phyloP scores from a whole-genome alignment of 2,329 filamentous ascomycete species.

The Nemania abortiva region DNA sequence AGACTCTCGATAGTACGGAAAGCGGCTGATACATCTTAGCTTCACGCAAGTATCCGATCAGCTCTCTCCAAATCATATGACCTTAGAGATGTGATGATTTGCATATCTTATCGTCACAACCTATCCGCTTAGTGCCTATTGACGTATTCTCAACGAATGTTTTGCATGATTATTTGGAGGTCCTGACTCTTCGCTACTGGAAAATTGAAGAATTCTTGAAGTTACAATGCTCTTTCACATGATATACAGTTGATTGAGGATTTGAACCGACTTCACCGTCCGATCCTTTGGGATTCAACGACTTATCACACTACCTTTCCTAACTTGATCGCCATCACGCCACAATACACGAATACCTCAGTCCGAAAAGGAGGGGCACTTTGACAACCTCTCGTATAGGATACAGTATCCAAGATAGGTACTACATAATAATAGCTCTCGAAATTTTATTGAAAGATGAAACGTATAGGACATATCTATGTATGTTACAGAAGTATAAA shows the following conservation, averaged over 20 bases:
- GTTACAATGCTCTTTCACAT: neutral
- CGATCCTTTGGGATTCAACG: neutral
- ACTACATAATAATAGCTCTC: neutral
- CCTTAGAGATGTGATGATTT: neutral
- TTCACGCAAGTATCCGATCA: neutral
- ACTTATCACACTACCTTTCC: neutral
- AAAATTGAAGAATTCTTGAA: neutral
- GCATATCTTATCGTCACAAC: neutral
- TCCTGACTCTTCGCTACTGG: neutral
- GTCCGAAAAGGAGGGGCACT: neutral
- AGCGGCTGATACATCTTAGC: neutral
- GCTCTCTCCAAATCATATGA: neutral
- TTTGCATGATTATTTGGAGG: neutral
- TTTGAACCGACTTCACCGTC: neutral
- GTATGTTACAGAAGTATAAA: conserved; percentile 17
- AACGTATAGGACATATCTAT: conserved; percentile 7
- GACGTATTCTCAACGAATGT: neutral
- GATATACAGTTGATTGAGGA: neutral
- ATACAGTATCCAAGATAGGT: neutral
- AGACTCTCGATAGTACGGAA: neutral
- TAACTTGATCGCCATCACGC: neutral
- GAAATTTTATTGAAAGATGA: neutral
- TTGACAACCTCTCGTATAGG: neutral
- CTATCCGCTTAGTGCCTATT: neutral
- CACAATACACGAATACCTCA: neutral